Base-by-base conservation (phyloP, 2,329 filamentous ascomycete species). In the Rhynchosporium agropyri region DNA sequence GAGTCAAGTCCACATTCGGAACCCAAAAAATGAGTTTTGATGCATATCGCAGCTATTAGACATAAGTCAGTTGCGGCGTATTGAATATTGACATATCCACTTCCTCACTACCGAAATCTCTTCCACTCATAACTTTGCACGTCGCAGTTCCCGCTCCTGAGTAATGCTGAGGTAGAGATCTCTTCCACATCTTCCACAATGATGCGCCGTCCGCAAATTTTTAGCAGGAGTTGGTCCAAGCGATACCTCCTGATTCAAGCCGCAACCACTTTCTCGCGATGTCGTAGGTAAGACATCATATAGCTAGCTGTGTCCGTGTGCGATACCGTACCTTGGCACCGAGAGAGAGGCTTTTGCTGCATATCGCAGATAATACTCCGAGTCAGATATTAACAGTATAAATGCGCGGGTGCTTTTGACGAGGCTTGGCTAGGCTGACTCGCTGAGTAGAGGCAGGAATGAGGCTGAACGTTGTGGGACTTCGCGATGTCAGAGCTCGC, bases 331-430 rank as follows among this genome's bases (percentile, higher is more conserved):
- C 33, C 20, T 36, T 36, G 33, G 33, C 43, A 40, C 20, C 20
- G 20, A 20, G 38, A 20, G 38, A 40, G 50, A 54, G 50, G 50
- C 50, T 42, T 54, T 54, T 54, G 50, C 28, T 38, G 33, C 50
- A 54, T 40, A 38, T 54, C 51, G 51, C 36, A 54, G 15, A 54
- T 54, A 54, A 54, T 54, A 54, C 51, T 54, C 51, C 51, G 51
- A 54, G 36, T 54, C 51, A 42, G 50, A 40, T 54, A 54, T 54
- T 36, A 20, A 54, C 49, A 20, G 20, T 20, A 36, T 36, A 5
- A 36, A 54, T 54, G 36, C 28, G 20, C 26, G 28, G 38, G 26
- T 28, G 50, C 36, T 38, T 33, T 33, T 54, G 50, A 54, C 33
- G 38, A 12, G 10, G 49, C 29, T 38, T 2, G 33, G 10, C n/a